Conservation (phyloP, 164 flowering plant genomes). For the Amborella trichopoda region DNA sequence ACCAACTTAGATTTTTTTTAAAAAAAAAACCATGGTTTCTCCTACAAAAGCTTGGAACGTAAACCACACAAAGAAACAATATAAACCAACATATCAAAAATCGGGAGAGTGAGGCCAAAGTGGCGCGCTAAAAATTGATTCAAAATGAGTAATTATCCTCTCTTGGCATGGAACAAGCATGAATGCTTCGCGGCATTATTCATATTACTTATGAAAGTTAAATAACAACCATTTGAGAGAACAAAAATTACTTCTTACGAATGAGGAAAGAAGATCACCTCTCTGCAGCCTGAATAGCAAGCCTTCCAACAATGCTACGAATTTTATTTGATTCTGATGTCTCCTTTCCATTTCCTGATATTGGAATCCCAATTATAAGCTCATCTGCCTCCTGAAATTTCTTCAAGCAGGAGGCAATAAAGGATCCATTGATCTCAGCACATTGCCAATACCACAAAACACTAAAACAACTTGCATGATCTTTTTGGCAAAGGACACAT, state of each 20-base stretch:
- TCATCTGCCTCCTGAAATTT: slow-evolving; percentile 69
- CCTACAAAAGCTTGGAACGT: no score
- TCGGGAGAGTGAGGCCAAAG: no score
- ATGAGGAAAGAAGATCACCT: slow-evolving; percentile 31
- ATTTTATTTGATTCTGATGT: slow-evolving; percentile 73
- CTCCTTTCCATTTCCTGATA: slow-evolving; percentile 65
- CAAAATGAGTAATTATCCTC: no score
- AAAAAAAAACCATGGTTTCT: no score
- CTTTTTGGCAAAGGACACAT: no score
- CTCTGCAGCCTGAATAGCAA: slow-evolving; percentile 77
- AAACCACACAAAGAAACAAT: no score
- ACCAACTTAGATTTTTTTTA: no score
- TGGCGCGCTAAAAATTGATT: no score
- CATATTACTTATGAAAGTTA: neutral
- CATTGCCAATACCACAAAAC: no score
- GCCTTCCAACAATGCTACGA: slow-evolving; percentile 72
- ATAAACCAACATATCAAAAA: no score
- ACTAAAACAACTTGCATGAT: no score
- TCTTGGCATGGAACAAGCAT: neutral
- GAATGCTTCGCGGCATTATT: neutral
- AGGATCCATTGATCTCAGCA: no score
- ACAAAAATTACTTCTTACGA: neutral
- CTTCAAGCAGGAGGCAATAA: neutral
- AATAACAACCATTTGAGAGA: neutral
- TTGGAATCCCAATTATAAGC: slow-evolving; percentile 75